Percentiles rank a stretch among this genome's conserved stretches.
These are phyloP conservation scores for Mucor sp. DNA, from an alignment of 371 early-diverging fungal species.

Conservation along the genomic window DNA sequence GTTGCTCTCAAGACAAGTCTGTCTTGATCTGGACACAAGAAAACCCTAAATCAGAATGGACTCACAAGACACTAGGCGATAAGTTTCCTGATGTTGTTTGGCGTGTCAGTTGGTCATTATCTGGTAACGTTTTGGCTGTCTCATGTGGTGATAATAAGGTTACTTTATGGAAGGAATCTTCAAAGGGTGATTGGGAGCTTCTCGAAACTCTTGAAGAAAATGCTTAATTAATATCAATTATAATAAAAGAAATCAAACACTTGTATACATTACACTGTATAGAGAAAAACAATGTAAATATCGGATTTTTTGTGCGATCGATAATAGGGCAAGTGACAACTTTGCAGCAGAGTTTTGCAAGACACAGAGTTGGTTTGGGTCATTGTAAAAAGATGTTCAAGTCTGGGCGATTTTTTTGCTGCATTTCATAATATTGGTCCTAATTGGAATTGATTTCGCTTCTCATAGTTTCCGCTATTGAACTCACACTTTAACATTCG, in stretches of 20 bases:
- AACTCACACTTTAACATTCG: too few relatives aligned
- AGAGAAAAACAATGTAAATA: too few relatives aligned
- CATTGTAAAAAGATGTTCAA: too few relatives aligned
- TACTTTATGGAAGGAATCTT: constrained; percentile 93
- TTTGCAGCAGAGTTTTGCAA: too few relatives aligned
- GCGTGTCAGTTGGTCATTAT: constrained; percentile 89
- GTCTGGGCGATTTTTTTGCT: too few relatives aligned
- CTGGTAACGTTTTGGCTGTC: constrained; percentile 95
- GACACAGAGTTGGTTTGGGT: too few relatives aligned
- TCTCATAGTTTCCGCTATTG: too few relatives aligned
- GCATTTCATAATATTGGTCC: too few relatives aligned
- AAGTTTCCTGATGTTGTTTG: constrained; percentile 96
- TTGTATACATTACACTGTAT: background rate
- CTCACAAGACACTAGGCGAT: constrained; percentile 71
- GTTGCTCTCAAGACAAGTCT: constrained; percentile 95
- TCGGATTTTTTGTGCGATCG: too few relatives aligned
- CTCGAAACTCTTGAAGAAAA: constrained; percentile 77
- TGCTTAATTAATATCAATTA: constrained; percentile 36
- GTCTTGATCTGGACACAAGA: constrained; percentile 97
- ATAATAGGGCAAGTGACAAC: too few relatives aligned
- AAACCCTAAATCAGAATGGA: constrained; percentile 69
- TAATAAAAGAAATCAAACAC: background rate
- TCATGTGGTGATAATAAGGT: constrained; percentile 96
- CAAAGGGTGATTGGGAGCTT: constrained; percentile 91
- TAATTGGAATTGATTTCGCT: too few relatives aligned